Evolutionary conservation across 1,284 basidiomycete species (phyloP), one percentile per base, ranked within the genome.

Genomic region (Schizophyllum commune): DNA sequence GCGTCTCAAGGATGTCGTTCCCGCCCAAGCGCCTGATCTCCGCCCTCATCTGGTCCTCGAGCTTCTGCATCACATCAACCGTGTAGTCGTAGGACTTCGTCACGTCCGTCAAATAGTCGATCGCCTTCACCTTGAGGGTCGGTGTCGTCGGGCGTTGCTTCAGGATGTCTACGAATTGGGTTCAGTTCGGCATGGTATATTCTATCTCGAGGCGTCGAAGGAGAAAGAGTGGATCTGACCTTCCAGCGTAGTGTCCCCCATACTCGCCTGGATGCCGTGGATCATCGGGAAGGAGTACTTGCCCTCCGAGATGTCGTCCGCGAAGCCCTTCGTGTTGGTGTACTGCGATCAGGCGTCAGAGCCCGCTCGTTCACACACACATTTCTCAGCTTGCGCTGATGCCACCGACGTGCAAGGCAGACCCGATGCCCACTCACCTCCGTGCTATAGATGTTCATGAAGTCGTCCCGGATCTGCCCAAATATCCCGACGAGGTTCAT

Each of bases 391-490:
- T n/a, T n/a, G n/a, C n/a, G n/a, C n/a, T n/a, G n/a, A n/a, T n/a
- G n/a, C n/a, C n/a, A n/a, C n/a, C n/a, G n/a, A n/a, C n/a, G n/a
- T n/a, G n/a, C n/a, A n/a, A n/a, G n/a, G n/a, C n/a, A n/a, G n/a
- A n/a, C n/a, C n/a, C n/a, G n/a, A n/a, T n/a, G n/a, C n/a, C n/a
- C n/a, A n/a, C n/a, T n/a, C n/a, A 47, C 94, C 77, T 93, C 84
- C 22, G 83, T 83, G 56, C 90, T 94, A 68, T 96, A 89, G 34
- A 99, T 77, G 71, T 99, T 99, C 89, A 97, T 93, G 63, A 96
- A 94, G 72, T 99, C 96, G 71, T 99, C 97, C 22, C 96, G 80
- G 66, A 99, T 97, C 73, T 99, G 97, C 72, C 96, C 98, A 69
- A 88, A 92, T 15, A 98, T 84, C 1, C 96, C 94, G 65, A 99